Conservation (phyloP, 139 green algal species). For the Astrephomene gubernaculifera region DNA sequence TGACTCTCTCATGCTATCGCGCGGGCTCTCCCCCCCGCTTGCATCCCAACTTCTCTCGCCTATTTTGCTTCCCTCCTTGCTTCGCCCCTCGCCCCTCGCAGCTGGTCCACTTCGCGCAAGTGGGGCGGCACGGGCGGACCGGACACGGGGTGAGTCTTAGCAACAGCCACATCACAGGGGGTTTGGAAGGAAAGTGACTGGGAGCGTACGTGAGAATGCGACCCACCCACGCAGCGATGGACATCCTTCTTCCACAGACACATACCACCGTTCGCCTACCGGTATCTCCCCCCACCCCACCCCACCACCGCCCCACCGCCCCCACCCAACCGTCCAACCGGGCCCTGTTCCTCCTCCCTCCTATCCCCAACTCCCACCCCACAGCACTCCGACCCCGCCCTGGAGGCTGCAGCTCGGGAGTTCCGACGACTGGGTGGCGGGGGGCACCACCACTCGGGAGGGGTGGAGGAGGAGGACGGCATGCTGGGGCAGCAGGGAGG, state of each 20-base stretch:
- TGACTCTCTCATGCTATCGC: no score
- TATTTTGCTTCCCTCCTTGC: neutral
- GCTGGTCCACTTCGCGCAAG: conserved; percentile 40
- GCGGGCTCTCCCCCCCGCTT: no score
- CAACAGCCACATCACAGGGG: neutral
- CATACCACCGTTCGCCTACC: neutral
- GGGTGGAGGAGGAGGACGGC: neutral
- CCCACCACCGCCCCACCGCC: no score
- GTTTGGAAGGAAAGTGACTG: neutral
- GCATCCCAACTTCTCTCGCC: no score
- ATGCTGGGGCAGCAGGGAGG: no score
- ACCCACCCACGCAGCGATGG: neutral
- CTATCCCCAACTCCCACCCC: neutral
- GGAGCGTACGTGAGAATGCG: neutral
- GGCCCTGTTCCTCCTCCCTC: neutral
- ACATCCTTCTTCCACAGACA: neutral
- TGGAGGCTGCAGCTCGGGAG: neutral
- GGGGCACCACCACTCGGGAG: neutral
- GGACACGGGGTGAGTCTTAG: conserved; percentile 28
- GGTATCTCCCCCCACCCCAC: neutral
- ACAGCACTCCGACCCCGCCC: neutral
- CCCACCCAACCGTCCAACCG: neutral
- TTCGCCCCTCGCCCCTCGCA: neutral
- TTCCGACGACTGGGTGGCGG: neutral
- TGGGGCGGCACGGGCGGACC: neutral